Evolutionary conservation across 495 filamentous ascomycete species (phyloP).

Genomic region (Daldinia bambusicola): DNA sequence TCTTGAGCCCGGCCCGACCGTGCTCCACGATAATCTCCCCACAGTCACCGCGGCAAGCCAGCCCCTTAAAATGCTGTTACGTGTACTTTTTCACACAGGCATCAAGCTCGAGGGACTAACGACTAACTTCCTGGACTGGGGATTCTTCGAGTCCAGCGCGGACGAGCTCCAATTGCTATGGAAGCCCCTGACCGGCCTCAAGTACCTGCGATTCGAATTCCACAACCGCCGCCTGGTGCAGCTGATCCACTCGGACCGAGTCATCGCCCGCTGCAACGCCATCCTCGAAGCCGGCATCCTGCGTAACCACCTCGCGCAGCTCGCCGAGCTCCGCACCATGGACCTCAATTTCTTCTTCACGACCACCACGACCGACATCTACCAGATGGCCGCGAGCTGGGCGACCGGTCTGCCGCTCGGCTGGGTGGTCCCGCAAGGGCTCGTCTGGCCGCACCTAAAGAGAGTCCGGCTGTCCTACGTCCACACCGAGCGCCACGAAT

Average conservation of each 20-base stretch:
- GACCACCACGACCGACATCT: too few species aligned
- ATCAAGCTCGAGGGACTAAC: slow-evolving; percentile 13
- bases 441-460: slow-evolving; percentile 22
- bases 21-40: not conserved
- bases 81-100: not conserved
- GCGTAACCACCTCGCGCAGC: not conserved
- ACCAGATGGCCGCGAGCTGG: too few species aligned
- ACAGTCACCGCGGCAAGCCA: slow-evolving; percentile 4
- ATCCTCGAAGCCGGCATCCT: slow-evolving; percentile 1
- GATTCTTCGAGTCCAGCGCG: slow-evolving; percentile 1
- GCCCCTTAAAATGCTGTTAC: slow-evolving; percentile 6
- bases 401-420: not conserved
- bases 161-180: slow-evolving; percentile 17
- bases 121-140: not conserved
- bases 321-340: not conserved
- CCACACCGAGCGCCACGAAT: slow-evolving; percentile 14
- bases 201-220: slow-evolving; percentile 10
- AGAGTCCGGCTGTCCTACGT: slow-evolving; percentile 19
- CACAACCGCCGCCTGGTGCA: not conserved
- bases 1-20: not conserved
- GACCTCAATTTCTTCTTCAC: not conserved
- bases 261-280: not conserved
- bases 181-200: slow-evolving; percentile 23
- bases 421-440: slow-evolving; percentile 13
- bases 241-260: too few species aligned